Percentiles rank a stretch among this genome's conserved stretches.
Evolutionary conservation across 1,139 yeast genomes (phyloP).

Genomic region (Kodamaea sp.): DNA sequence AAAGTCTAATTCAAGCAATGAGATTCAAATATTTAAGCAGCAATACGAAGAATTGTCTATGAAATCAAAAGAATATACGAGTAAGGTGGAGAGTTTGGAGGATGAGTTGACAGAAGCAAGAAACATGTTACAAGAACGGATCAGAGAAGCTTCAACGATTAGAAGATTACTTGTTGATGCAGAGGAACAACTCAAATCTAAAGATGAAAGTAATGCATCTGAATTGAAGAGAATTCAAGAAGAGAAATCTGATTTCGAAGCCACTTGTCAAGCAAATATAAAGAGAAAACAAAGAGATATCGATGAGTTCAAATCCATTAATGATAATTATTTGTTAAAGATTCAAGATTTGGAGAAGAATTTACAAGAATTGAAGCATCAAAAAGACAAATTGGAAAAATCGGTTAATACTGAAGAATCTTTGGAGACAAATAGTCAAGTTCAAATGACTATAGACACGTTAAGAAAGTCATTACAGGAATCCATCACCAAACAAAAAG

Average conservation of each 20-base stretch:
- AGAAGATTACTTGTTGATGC: slow-evolving; percentile 65
- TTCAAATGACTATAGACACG: slow-evolving; percentile 36
- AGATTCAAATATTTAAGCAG: slow-evolving; percentile 56
- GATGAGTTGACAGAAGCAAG: slow-evolving; percentile 79
- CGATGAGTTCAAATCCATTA: slow-evolving; percentile 39
- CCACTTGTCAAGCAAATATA: slow-evolving; percentile 45
- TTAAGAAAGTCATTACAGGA: slow-evolving; percentile 51
- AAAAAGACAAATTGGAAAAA: slow-evolving; percentile 19
- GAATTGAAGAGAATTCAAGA: slow-evolving; percentile 41
- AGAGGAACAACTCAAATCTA: slow-evolving; percentile 54
- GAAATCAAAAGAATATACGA: slow-evolving; percentile 62
- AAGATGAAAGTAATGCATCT: slow-evolving; percentile 31
- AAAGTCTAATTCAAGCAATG: slow-evolving; percentile 48
- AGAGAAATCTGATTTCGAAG: slow-evolving; percentile 58
- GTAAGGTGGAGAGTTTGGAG: slow-evolving; percentile 62
- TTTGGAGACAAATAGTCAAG: slow-evolving; percentile 17
- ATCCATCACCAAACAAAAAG: slow-evolving; percentile 50
- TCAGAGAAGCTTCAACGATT: slow-evolving; percentile 71
- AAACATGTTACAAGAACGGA: slow-evolving; percentile 70
- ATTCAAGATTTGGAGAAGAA: slow-evolving; percentile 40
- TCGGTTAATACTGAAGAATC: slow-evolving; percentile 20
- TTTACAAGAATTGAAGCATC: slow-evolving; percentile 27
- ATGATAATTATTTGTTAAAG: slow-evolving; percentile 25
- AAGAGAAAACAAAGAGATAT: slow-evolving; percentile 51
- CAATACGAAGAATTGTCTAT: slow-evolving; percentile 76